Evolutionary conservation across 2,329 filamentous ascomycete species (phyloP), one percentile per base, ranked within the genome.

Genomic region (Chalaropsis ovoidea): DNA sequence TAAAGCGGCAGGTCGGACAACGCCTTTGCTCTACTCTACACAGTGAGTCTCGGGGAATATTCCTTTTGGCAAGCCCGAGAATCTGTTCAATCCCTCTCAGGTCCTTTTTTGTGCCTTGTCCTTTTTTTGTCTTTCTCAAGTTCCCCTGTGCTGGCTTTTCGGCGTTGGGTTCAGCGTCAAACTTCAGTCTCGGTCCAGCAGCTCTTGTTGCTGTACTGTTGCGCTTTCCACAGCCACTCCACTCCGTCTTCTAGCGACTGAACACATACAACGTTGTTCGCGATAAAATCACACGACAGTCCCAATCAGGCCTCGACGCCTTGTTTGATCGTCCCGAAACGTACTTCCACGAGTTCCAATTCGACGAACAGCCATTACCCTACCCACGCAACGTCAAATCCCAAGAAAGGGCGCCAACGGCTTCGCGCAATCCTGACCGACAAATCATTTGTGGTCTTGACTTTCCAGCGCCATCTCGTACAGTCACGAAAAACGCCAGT

Each of bases 1-100:
- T 31, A 63, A 66, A 66, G 60, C 65, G 22, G 65, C 52, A 66
- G 61, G 65, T 49, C 58, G 47, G 60, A 66, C 65, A 62, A 31
- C 49, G 24, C 24, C 43, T 39, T 62, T 47, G 61, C 24, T 45
- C 61, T 31, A 62, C 24, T 45, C 61, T 31, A 62, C 45, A 49
- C 61, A 62, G 22, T 17, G 31, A 45, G 61, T 62, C 61, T 62
- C 61, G 45, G 61, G 61, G 42, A 62, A 62, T 62, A 62, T 47
- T 58, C 54, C 54, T 58, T 62, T 62, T 31, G 61, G 42, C 61
- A 62, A 62, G 61, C 61, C 61, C 61, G 42, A 47, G 61, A 47
- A 45, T 62, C 24, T 62, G 61, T 62, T 49, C 45, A 49, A 47
- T 62, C 61, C 42, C 45, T 62, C 39, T 58, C 54, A 58, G 54